Evolutionary conservation across 2,329 filamentous ascomycete genomes (phyloP).

Genomic region (Dothideomycetes sp.): DNA sequence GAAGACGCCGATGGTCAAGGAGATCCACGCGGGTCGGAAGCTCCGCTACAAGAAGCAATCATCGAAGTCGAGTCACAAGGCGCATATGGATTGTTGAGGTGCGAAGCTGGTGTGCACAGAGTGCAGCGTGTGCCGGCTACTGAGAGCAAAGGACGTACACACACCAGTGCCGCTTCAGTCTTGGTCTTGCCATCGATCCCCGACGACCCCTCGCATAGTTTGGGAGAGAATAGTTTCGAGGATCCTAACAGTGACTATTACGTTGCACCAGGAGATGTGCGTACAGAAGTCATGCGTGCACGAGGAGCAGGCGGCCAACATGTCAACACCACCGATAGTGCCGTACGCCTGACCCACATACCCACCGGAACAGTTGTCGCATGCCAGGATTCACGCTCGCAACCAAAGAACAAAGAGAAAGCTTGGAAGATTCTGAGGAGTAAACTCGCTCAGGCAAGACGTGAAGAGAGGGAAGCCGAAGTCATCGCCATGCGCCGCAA

Average conservation of each 20-base stretch:
- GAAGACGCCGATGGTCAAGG: slow-evolving; percentile 57
- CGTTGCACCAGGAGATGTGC: slow-evolving; percentile 73
- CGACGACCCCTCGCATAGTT: slow-evolving; percentile 41
- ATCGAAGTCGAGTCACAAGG: slow-evolving; percentile 70
- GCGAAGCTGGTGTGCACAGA: slow-evolving; percentile 88
- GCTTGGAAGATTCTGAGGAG: slow-evolving; percentile 82
- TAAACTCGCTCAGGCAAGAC: slow-evolving; percentile 66
- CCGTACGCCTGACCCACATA: slow-evolving; percentile 81
- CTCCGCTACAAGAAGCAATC: slow-evolving; percentile 74
- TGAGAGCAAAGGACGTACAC: slow-evolving; percentile 81
- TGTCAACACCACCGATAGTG: slow-evolving; percentile 96
- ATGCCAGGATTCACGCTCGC: slow-evolving; percentile 88
- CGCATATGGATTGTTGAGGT: slow-evolving; percentile 71
- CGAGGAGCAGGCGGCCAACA: slow-evolving; percentile 91
- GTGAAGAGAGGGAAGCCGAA: slow-evolving; percentile 78
- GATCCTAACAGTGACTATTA: slow-evolving; percentile 90
- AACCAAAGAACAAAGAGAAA: slow-evolving; percentile 76
- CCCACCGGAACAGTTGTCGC: slow-evolving; percentile 80
- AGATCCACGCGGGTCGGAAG: slow-evolving; percentile 49
- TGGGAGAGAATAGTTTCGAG: slow-evolving; percentile 53
- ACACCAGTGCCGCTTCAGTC: slow-evolving; percentile 86
- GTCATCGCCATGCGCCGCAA: slow-evolving; percentile 64
- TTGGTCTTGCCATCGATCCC: slow-evolving; percentile 84
- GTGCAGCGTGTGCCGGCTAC: slow-evolving; percentile 90
- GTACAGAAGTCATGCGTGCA: slow-evolving; percentile 80